Conservation (phyloP, 1,284 basidiomycete genomes). For the Boletellus sp. region DNA sequence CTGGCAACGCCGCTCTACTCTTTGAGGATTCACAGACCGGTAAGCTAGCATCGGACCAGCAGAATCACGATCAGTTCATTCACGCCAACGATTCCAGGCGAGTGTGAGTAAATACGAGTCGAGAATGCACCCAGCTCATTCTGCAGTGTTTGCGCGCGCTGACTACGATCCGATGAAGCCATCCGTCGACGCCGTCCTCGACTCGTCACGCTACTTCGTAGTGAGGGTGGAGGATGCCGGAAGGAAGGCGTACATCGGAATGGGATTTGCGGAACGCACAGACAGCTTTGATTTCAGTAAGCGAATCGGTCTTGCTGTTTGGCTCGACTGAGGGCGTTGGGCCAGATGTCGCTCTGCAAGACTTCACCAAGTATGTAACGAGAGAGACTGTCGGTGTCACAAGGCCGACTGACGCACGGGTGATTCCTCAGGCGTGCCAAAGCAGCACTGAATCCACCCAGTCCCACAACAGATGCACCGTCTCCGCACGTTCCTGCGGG, state of each 20-base stretch:
- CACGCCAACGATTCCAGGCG: slow-evolving; percentile 40
- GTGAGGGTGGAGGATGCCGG: slow-evolving; percentile 86
- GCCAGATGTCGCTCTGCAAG: slow-evolving; percentile 88
- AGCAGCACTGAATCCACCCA: slow-evolving; percentile 54
- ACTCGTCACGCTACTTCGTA: slow-evolving; percentile 96
- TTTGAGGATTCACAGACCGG: slow-evolving; percentile 79
- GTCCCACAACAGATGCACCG: slow-evolving; percentile 38
- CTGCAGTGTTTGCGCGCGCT: slow-evolving; percentile 82
- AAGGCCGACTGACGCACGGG: neutral
- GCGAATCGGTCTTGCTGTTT: slow-evolving; percentile 26
- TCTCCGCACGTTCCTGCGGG: slow-evolving; percentile 67
- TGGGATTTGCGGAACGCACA: slow-evolving; percentile 88
- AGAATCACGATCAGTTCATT: slow-evolving; percentile 4
- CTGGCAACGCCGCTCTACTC: slow-evolving; percentile 53
- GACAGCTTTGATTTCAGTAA: slow-evolving; percentile 93
- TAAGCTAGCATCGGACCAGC: slow-evolving; percentile 28
- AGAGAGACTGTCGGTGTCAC: neutral
- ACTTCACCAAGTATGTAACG: slow-evolving; percentile 78
- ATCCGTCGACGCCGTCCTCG: slow-evolving; percentile 91
- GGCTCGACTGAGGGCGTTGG: slow-evolving; percentile 6
- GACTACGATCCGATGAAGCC: slow-evolving; percentile 83
- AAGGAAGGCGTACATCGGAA: slow-evolving; percentile 87
- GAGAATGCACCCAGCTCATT: slow-evolving; percentile 10
- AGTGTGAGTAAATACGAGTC: slow-evolving; percentile 44
- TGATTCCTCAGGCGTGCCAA: slow-evolving; percentile 55